A percentile compares a stretch with the other conserved stretches of the same genome.
These are phyloP conservation scores for Eucalyptus guilfoylei DNA, from an alignment of 345 rosid genomes.

Conservation along the genomic window DNA sequence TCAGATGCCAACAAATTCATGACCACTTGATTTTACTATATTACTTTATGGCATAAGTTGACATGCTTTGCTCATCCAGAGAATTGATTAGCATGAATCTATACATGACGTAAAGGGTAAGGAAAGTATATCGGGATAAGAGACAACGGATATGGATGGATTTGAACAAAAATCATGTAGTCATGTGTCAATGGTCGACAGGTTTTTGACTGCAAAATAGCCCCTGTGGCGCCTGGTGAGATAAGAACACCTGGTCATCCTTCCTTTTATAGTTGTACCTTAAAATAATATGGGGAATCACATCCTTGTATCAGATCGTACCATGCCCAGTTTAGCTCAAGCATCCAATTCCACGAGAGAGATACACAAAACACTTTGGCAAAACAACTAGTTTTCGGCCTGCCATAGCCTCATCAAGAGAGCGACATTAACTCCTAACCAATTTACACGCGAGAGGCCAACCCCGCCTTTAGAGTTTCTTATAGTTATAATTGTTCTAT, in stretches of 20 bases:
- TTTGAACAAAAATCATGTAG: not conserved
- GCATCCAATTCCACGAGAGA: not conserved
- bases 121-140: not conserved
- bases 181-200: not conserved
- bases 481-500: too few species aligned
- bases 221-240: rapidly evolving
- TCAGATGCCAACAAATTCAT: not conserved
- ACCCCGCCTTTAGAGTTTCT: not conserved
- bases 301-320: too few species aligned
- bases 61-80: not conserved
- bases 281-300: too few species aligned
- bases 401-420: not conserved
- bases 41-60: not conserved
- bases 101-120: not conserved
- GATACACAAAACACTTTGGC: rapidly evolving
- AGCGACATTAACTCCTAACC: rapidly evolving
- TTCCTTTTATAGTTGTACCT: not conserved
- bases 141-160: not conserved
- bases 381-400: too few species aligned
- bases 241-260: not conserved
- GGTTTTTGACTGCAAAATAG: not conserved
- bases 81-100: not conserved
- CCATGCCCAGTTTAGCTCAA: not conserved
- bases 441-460: not conserved
- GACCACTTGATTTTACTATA: not conserved